Evolutionary conservation across 345 rosid species (phyloP), one percentile per base, ranked within the genome.

Genomic region (Citrus mangshanensis): DNA sequence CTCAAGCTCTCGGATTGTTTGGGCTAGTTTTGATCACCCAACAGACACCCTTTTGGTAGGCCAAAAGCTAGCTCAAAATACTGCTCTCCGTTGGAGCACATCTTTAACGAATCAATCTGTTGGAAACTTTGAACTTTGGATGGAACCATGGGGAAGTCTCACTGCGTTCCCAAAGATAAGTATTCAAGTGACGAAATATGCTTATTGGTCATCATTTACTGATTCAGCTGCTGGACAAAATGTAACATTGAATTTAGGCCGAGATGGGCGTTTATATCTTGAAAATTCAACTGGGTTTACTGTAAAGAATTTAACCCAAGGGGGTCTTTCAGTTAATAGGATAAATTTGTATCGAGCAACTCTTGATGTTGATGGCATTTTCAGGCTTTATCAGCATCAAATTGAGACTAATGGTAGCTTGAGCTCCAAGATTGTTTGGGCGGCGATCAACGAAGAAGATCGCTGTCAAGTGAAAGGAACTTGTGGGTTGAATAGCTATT

Each of bases 261-360:
- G 7, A 21, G 42, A 58, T 69, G 85, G 85, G 0, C 42, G 6
- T 70, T 54, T 85, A 13, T 83, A 76, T 59, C 35, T 81, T 60
- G 67, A 22, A 62, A 82, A 68, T 80, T 59, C 81, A 68, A 64
- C 21, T 27, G 13, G 28, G 3, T 63, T 1, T 42, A 0, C 0
- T 46, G 49, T 46, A 46, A 46, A 46, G 51, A 46, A 46, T 46
- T 13, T 46, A 13, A 46, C 51, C 0, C 1, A 3, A 46, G 51
- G 51, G 0, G 0, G 18, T 0, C 1, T 13, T 46, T 12, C 51
- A 13, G 18, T 46, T 2, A 12, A 46, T 46, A 3, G 51, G 51
- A 46, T 5, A 46, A 13, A 0, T 0, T 46, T 13, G 51, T 46
- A 12, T 46, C 51, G 5, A 46, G 51, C 18, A 13, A 46, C 4